These are phyloP conservation scores for Orbilia oligospora DNA, from an alignment of 2,329 filamentous ascomycete genomes.

Conservation along the genomic window DNA sequence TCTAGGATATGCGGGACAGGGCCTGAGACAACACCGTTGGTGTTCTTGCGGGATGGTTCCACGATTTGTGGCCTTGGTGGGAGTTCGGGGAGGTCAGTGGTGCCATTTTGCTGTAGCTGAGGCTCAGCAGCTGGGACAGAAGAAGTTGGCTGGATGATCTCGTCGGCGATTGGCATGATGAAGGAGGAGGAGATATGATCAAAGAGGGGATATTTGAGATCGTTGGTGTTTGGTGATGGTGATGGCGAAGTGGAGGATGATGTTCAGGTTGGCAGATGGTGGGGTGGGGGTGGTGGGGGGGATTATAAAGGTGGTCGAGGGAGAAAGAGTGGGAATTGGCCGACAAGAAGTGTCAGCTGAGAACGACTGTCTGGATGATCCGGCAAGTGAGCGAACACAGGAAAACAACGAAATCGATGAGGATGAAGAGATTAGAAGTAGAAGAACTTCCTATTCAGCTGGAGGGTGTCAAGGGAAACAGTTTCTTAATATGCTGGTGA, in stretches of 20 bases:
- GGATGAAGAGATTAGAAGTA: conserved; percentile 3
- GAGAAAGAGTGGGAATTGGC: conserved; percentile 49
- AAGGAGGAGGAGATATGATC: neutral
- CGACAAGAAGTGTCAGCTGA: conserved; percentile 31
- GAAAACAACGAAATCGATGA: conserved; percentile 3
- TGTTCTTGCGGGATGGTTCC: conserved; percentile 69
- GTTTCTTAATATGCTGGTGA: conserved; percentile 2
- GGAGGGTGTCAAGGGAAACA: conserved; percentile 8
- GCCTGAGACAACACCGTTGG: conserved; percentile 71
- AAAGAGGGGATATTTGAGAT: neutral
- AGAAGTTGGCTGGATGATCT: conserved; percentile 38
- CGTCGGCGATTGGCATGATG: conserved; percentile 56
- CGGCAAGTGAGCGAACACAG: conserved; percentile 30
- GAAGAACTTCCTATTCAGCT: neutral
- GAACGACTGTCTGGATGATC: conserved; percentile 24
- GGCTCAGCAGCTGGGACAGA: conserved; percentile 18
- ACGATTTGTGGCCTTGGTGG: conserved; percentile 34
- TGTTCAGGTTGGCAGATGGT: no score
- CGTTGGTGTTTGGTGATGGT: neutral
- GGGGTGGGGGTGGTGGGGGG: neutral
- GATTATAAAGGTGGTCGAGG: conserved; percentile 22
- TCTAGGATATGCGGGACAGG: conserved; percentile 72
- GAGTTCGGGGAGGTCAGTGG: neutral
- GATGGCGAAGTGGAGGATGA: neutral
- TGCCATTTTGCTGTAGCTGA: neutral